Conservation (phyloP, 495 filamentous ascomycete species). For the Cercophora newfieldiana region DNA sequence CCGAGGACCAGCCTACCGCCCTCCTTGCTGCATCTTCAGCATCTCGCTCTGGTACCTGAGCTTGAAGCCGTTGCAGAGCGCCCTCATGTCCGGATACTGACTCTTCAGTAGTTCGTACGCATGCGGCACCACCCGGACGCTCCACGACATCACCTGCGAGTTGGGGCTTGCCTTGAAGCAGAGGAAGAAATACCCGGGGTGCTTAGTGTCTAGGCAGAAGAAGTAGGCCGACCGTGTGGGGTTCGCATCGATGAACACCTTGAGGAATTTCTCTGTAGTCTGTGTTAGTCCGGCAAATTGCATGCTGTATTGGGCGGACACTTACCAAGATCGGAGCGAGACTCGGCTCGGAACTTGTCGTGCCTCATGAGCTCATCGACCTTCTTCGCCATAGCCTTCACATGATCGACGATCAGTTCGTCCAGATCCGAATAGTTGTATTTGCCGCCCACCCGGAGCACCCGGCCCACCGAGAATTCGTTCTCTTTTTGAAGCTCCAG, state of each 20-base stretch:
- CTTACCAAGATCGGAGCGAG: conserved; percentile 82
- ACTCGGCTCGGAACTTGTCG: conserved; percentile 85
- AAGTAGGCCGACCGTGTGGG: conserved; percentile 89
- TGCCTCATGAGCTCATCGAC: conserved; percentile 92
- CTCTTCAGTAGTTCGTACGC: conserved; percentile 81
- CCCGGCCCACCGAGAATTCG: conserved; percentile 86
- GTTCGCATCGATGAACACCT: conserved; percentile 93
- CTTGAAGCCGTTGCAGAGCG: conserved; percentile 83
- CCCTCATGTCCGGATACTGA: conserved; percentile 89
- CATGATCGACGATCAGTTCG: conserved; percentile 94
- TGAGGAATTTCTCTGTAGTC: conserved; percentile 82
- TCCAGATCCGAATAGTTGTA: conserved; percentile 94
- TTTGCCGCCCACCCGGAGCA: conserved; percentile 78
- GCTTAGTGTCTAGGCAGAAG: conserved; percentile 89
- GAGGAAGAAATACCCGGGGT: conserved; percentile 90
- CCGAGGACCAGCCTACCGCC: conserved; percentile 24
- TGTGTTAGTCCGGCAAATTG: conserved; percentile 31
- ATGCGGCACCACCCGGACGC: conserved; percentile 85
- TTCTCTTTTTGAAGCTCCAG: conserved; percentile 95
- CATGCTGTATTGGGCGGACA: conserved; percentile 16
- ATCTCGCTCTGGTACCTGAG: conserved; percentile 53
- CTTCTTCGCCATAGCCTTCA: conserved; percentile 96
- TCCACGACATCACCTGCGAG: conserved; percentile 74
- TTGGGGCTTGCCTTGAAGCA: conserved; percentile 89
- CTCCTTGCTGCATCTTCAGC: conserved; percentile 41